Percentiles rank a stretch among this genome's conserved stretches.
Conservation (phyloP, 2,329 filamentous ascomycete genomes). For the Aureobasidium zeae region DNA sequence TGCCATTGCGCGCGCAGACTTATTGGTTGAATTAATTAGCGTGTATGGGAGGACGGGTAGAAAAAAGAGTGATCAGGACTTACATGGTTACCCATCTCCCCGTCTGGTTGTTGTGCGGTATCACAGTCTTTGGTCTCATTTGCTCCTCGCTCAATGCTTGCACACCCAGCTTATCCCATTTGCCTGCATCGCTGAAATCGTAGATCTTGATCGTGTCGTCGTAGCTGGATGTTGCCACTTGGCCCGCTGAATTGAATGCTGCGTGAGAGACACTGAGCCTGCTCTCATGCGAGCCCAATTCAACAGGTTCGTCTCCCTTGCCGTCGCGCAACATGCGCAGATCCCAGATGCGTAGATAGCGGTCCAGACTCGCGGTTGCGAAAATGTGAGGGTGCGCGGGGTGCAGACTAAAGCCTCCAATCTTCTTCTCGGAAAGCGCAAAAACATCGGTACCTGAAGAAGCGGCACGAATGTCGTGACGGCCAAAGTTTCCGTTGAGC, state of each 20-base stretch:
- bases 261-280: slow-evolving; percentile 85
- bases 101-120: slow-evolving; percentile 91
- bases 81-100: slow-evolving; percentile 85
- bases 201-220: slow-evolving; percentile 95
- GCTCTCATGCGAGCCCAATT: slow-evolving; percentile 74
- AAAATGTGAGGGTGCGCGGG: slow-evolving; percentile 72
- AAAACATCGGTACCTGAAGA: slow-evolving; percentile 52
- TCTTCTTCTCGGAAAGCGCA: slow-evolving; percentile 80
- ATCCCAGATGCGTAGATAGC: slow-evolving; percentile 89
- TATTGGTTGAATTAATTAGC: not conserved
- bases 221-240: slow-evolving; percentile 85
- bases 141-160: slow-evolving; percentile 45
- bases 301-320: slow-evolving; percentile 51
- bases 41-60: not conserved
- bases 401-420: slow-evolving; percentile 83
- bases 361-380: slow-evolving; percentile 81
- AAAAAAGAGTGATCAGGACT: slow-evolving; percentile 27
- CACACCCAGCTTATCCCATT: slow-evolving; percentile 38
- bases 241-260: slow-evolving; percentile 74
- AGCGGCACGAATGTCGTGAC: slow-evolving; percentile 63
- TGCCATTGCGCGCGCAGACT: slow-evolving; percentile 85
- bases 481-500: slow-evolving; percentile 67
- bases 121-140: slow-evolving; percentile 59
- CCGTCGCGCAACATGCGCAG: slow-evolving; percentile 67
- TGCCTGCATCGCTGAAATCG: slow-evolving; percentile 47